These are phyloP conservation scores for Ceratobasidium papillatum DNA, from an alignment of 1,284 basidiomycete genomes.

Conservation along the genomic window DNA sequence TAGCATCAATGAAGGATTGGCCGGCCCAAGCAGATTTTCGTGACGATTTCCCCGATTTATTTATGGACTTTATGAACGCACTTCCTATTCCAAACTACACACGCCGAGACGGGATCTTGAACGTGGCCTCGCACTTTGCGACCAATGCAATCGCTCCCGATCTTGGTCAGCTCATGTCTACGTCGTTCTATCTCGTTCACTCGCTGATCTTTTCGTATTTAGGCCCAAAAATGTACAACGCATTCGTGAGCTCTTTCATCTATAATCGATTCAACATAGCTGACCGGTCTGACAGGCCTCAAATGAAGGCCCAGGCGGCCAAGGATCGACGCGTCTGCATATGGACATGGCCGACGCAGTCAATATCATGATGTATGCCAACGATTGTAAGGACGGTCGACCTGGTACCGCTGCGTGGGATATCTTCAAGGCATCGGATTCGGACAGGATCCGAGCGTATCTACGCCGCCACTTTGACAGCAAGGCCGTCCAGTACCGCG, in stretches of 20 bases:
- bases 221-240: conserved; percentile 61
- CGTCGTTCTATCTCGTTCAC: neutral
- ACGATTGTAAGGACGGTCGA: conserved; percentile 64
- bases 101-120: conserved; percentile 85
- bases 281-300: conserved; percentile 69
- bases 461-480: conserved; percentile 61
- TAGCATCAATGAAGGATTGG: conserved; percentile 75
- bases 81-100: conserved; percentile 91
- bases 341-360: conserved; percentile 98
- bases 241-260: conserved; percentile 49
- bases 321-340: conserved; percentile 87
- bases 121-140: conserved; percentile 90
- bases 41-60: conserved; percentile 84
- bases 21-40: conserved; percentile 87
- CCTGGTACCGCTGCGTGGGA: conserved; percentile 93
- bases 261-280: too few relatives aligned
- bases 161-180: conserved; percentile 65
- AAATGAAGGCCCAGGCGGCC: conserved; percentile 67
- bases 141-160: conserved; percentile 85
- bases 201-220: neutral
- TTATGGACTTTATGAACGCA: conserved; percentile 81
- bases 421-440: conserved; percentile 84
- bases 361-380: conserved; percentile 88
- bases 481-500: conserved; percentile 55
- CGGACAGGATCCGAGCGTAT: conserved; percentile 79